These are phyloP conservation scores for Salix exigua DNA, from an alignment of 345 rosid genomes.

Conservation along the genomic window DNA sequence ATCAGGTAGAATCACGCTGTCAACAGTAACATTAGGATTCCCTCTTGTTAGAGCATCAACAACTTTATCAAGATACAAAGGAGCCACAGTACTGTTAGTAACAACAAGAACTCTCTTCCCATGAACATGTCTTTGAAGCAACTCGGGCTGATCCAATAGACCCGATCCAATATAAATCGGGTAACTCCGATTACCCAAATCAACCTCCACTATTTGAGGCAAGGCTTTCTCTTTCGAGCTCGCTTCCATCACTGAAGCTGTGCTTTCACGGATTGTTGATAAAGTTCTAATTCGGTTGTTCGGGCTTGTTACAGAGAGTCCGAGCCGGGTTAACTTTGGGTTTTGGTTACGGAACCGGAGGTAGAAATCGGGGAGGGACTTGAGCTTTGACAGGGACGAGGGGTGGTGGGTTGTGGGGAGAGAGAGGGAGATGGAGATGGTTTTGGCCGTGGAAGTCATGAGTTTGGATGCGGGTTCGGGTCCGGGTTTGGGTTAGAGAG, in stretches of 20 bases:
- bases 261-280: slow-evolving; percentile 37
- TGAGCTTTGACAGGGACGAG: slow-evolving; percentile 10
- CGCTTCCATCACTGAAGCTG: slow-evolving; percentile 57
- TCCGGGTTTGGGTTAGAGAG: slow-evolving; percentile 2
- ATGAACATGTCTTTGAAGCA: slow-evolving; percentile 92
- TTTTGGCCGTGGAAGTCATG: slow-evolving; percentile 55
- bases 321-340: slow-evolving; percentile 28
- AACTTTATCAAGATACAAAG: slow-evolving; percentile 75
- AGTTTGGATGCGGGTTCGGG: slow-evolving; percentile 9
- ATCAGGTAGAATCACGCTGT: slow-evolving; percentile 80
- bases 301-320: slow-evolving; percentile 19
- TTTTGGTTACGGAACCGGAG: slow-evolving; percentile 28
- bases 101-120: slow-evolving; percentile 96
- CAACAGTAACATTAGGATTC: slow-evolving; percentile 79
- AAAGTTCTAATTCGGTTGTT: slow-evolving; percentile 2
- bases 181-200: slow-evolving; percentile 86
- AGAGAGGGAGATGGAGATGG: slow-evolving; percentile 50
- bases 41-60: slow-evolving; percentile 70
- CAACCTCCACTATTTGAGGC: slow-evolving; percentile 77
- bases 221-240: slow-evolving; percentile 21
- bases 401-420: slow-evolving; percentile 24
- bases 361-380: slow-evolving; percentile 13
- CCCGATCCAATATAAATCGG: slow-evolving; percentile 95
- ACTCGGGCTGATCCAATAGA: slow-evolving; percentile 67
- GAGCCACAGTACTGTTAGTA: slow-evolving; percentile 69